Percentiles rank a stretch among this genome's conserved stretches.
Evolutionary conservation across 2,329 filamentous ascomycete genomes (phyloP).

Genomic region (Niveomyces coronatus): DNA sequence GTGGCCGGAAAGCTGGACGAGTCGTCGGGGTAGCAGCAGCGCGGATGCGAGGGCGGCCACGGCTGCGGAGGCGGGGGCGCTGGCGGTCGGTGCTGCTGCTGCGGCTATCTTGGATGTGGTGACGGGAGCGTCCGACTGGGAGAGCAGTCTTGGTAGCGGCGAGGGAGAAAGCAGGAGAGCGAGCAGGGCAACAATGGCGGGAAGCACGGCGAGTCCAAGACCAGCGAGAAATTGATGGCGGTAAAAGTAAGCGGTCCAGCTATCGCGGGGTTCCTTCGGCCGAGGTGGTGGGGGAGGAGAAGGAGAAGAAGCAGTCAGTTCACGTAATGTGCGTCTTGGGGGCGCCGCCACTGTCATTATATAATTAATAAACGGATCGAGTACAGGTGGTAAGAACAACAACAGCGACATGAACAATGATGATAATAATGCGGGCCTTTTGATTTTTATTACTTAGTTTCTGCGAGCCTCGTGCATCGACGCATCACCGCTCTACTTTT

Average conservation of each 20-base stretch:
- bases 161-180: background rate
- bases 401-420: no score
- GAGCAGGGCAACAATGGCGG: background rate
- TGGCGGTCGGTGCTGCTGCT: background rate
- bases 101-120: background rate
- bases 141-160: background rate
- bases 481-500: no score
- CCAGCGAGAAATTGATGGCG: slow-evolving; percentile 1
- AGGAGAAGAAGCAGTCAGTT: background rate
- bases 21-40: slow-evolving; percentile 12
- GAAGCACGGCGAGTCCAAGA: background rate
- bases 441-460: no score
- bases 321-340: no score
- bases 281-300: background rate
- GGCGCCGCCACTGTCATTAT: no score
- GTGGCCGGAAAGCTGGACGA: slow-evolving; percentile 13
- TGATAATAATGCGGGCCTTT: no score
- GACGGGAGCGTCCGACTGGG: background rate
- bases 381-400: no score
- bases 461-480: no score
- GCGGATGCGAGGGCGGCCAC: slow-evolving; percentile 6
- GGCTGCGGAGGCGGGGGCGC: background rate
- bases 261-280: slow-evolving; percentile 6
- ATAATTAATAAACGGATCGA: no score
- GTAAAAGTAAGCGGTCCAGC: background rate